phyloP scores from a whole-genome alignment of 208 protist species.

The Leishmania amazonensis region DNA sequence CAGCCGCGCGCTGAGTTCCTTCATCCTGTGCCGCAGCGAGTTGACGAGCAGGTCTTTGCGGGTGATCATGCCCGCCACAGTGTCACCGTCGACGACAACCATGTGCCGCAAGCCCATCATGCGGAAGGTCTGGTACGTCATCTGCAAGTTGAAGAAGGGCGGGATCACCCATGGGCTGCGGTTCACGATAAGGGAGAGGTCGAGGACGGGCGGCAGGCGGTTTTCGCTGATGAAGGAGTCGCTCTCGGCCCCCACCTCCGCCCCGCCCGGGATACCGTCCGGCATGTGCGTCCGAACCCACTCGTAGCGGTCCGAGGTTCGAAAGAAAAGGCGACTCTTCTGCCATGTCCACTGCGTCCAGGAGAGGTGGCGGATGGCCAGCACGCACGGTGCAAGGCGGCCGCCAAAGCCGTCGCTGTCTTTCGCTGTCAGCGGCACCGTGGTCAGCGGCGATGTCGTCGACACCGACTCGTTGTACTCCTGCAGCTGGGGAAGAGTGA shows the following conservation, averaged over 20 bases:
- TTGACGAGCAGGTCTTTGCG: slow-evolving; percentile 90
- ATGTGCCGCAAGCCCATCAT: slow-evolving; percentile 94
- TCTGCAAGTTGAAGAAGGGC: slow-evolving; percentile 83
- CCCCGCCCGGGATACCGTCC: background rate
- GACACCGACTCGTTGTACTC: slow-evolving; percentile 10
- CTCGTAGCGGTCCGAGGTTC: slow-evolving; percentile 38
- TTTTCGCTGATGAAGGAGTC: slow-evolving; percentile 21
- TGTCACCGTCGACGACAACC: slow-evolving; percentile 87
- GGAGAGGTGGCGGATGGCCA: slow-evolving; percentile 64
- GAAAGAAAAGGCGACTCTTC: slow-evolving; percentile 75
- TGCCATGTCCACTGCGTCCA: slow-evolving; percentile 76
- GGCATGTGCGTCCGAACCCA: slow-evolving; percentile 41
- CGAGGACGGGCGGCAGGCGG: slow-evolving; percentile 59
- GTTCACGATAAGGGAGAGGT: slow-evolving; percentile 88
- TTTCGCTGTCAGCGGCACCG: slow-evolving; percentile 20
- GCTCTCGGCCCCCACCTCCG: slow-evolving; percentile 10
- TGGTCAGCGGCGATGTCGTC: background rate
- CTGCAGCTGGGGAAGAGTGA: slow-evolving; percentile 63
- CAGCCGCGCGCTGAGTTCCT: slow-evolving; percentile 45
- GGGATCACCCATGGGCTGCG: slow-evolving; percentile 89
- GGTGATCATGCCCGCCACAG: slow-evolving; percentile 92
- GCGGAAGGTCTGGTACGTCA: slow-evolving; percentile 91
- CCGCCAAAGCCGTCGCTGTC: slow-evolving; percentile 57
- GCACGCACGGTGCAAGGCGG: slow-evolving; percentile 43
- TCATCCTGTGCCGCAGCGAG: slow-evolving; percentile 52